Evolutionary conservation across 805 yeast species (phyloP), one percentile per base, ranked within the genome.

Genomic region (Candida adriatica): DNA sequence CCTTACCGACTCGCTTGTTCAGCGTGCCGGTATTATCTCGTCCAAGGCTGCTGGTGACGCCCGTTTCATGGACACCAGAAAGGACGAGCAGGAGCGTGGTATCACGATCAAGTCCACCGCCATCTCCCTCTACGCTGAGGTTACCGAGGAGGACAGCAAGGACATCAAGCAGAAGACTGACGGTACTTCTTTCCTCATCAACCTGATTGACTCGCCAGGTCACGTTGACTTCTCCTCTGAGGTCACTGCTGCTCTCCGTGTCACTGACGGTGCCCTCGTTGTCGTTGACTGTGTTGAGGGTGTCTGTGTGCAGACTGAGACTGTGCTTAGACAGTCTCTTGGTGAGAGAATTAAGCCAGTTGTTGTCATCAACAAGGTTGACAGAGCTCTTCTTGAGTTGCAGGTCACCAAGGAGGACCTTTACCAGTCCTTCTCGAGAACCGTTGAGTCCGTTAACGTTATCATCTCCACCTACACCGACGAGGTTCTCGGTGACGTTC

Each of bases 21-120:
- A 90, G 76, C 82, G 81, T 62, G 98, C 98, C 55, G 98, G 98
- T 86, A 90, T 92, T 68, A 90, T 90, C 61, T 92, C 97, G 38
- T 96, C 98, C 60, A 96, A 96, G 61, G 86, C 86, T 75, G 98
- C 98, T 48, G 98, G 98, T 81, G 97, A 92, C 64, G 98, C 97
- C 59, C 88, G 98, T 75, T 92, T 90, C 81, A 92, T 84, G 59
- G 98, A 90, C 73, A 90, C 98, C 78, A 87, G 98, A 83, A 87
- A 88, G 77, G 97, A 92, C 70, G 97, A 92, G 75, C 97, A 90
- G 76, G 96, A 88, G 73, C 84, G 98, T 79, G 98, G 98, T 88
- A 92, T 90, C 61, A 90, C 98, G 52, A 90, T 90, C 67, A 90
- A 90, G 79, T 90, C 97, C 44, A 90, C 98, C 47, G 98, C 98